Percentiles rank a stretch among this genome's conserved stretches.
phyloP scores from a whole-genome alignment of 2,329 filamentous ascomycete genomes.

The Clarireedia monteithiana region DNA sequence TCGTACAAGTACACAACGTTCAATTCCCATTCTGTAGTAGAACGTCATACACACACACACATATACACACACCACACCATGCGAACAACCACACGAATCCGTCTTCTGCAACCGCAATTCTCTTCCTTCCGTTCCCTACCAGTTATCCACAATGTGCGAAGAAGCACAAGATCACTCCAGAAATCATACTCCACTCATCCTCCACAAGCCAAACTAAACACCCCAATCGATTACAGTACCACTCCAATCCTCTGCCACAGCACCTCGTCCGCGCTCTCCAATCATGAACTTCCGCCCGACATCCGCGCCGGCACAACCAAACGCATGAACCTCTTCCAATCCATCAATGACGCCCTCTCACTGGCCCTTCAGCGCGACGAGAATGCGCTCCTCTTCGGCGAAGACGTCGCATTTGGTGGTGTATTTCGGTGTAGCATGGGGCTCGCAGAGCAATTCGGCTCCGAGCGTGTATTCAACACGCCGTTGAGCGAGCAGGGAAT shows the following conservation, averaged over 20 bases:
- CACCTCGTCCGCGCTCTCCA: conserved; percentile 61
- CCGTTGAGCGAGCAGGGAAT: conserved; percentile 92
- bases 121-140: neutral
- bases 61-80: neutral
- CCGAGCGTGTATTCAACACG: conserved; percentile 91
- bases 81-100: neutral
- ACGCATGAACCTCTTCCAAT: conserved; percentile 88
- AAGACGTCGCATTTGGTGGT: conserved; percentile 94
- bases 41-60: conserved; percentile 2
- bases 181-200: conserved; percentile 31
- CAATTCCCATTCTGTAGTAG: neutral
- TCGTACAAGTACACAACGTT: neutral
- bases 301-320: conserved; percentile 65
- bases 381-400: conserved; percentile 83
- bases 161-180: neutral
- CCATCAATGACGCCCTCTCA: conserved; percentile 83
- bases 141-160: neutral
- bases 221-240: conserved; percentile 78
- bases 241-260: conserved; percentile 77
- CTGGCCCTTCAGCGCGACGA: conserved; percentile 78
- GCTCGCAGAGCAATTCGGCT: conserved; percentile 78
- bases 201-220: conserved; percentile 63
- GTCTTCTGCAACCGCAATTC: neutral
- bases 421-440: conserved; percentile 95
- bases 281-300: conserved; percentile 61